Evolutionary conservation across 2,329 filamentous ascomycete genomes (phyloP).

Genomic region (Xylariales sp.): DNA sequence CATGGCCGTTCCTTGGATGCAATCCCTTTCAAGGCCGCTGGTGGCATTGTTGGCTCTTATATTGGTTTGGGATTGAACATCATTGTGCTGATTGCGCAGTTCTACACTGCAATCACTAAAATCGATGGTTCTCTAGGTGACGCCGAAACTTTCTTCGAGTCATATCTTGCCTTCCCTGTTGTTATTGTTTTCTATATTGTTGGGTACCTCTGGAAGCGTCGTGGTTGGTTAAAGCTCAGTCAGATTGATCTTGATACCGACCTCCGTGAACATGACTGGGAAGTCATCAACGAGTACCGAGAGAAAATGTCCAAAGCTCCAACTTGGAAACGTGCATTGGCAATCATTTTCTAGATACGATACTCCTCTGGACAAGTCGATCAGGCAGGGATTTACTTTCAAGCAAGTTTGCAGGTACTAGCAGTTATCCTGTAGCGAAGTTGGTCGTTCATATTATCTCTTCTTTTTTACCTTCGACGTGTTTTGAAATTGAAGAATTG

Average conservation of each 20-base stretch:
- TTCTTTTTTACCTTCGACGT: no score
- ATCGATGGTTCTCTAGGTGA: slow-evolving; percentile 23
- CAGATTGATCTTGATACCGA: slow-evolving; percentile 67
- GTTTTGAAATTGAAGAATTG: no score
- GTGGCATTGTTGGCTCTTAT: slow-evolving; percentile 61
- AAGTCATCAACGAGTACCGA: slow-evolving; percentile 46
- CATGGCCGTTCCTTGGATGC: slow-evolving; percentile 62
- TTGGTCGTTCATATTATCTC: no score
- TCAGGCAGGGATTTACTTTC: no score
- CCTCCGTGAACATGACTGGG: slow-evolving; percentile 59
- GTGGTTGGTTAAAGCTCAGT: slow-evolving; percentile 49
- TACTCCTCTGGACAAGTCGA: no score
- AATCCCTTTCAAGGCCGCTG: slow-evolving; percentile 59
- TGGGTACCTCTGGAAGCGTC: slow-evolving; percentile 62
- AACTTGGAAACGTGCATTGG: slow-evolving; percentile 34
- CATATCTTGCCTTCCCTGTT: slow-evolving; percentile 49
- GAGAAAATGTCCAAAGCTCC: slow-evolving; percentile 39
- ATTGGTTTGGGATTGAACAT: slow-evolving; percentile 55
- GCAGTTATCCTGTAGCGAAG: no score
- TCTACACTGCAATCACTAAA: slow-evolving; percentile 40
- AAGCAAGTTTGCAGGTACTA: no score
- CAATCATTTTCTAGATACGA: slow-evolving; percentile 28
- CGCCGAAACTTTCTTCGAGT: slow-evolving; percentile 46
- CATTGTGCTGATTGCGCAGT: slow-evolving; percentile 48
- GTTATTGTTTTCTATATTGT: slow-evolving; percentile 47